phyloP scores from a whole-genome alignment of 2,329 filamentous ascomycete species.

The Trichoderma sp. region DNA sequence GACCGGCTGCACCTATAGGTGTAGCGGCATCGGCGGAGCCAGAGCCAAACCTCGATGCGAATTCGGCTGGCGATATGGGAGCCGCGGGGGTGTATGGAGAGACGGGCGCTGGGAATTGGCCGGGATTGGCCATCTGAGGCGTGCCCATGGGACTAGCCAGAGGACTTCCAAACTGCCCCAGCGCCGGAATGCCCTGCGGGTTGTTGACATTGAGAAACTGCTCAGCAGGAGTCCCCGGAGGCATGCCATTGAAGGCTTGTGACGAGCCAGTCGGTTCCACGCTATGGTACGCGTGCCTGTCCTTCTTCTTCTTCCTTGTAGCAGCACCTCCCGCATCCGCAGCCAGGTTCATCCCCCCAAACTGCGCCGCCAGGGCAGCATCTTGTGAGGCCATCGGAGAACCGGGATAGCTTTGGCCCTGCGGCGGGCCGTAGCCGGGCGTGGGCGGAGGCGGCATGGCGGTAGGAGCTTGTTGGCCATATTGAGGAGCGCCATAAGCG shows the following conservation, averaged over 20 bases:
- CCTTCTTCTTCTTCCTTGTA: conserved; percentile 79
- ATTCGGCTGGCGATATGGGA: conserved; percentile 27
- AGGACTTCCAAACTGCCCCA: conserved; percentile 46
- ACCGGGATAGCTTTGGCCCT: conserved; percentile 30
- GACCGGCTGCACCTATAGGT: conserved; percentile 34
- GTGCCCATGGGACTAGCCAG: conserved; percentile 32
- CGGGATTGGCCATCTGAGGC: conserved; percentile 38
- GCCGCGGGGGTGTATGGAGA: conserved; percentile 36
- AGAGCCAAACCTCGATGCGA: conserved; percentile 24
- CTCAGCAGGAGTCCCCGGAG: conserved; percentile 49
- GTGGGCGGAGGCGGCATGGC: conserved; percentile 33
- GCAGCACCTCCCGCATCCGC: conserved; percentile 38
- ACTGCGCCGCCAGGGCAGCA: conserved; percentile 62
- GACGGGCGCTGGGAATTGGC: conserved; percentile 61
- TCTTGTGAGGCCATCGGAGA: conserved; percentile 40
- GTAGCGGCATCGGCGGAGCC: conserved; percentile 31
- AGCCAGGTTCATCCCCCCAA: conserved; percentile 70
- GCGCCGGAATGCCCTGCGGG: conserved; percentile 28
- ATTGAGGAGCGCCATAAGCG: conserved; percentile 29
- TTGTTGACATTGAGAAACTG: conserved; percentile 38
- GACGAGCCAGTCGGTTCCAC: conserved; percentile 70
- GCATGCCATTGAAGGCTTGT: conserved; percentile 67
- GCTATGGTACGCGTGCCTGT: conserved; percentile 87
- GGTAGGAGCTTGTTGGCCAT: conserved; percentile 22
- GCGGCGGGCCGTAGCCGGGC: conserved; percentile 28